Percentiles rank a stretch among this genome's conserved stretches.
Conservation (phyloP, 495 filamentous ascomycete genomes). For the Penicillium angulare region DNA sequence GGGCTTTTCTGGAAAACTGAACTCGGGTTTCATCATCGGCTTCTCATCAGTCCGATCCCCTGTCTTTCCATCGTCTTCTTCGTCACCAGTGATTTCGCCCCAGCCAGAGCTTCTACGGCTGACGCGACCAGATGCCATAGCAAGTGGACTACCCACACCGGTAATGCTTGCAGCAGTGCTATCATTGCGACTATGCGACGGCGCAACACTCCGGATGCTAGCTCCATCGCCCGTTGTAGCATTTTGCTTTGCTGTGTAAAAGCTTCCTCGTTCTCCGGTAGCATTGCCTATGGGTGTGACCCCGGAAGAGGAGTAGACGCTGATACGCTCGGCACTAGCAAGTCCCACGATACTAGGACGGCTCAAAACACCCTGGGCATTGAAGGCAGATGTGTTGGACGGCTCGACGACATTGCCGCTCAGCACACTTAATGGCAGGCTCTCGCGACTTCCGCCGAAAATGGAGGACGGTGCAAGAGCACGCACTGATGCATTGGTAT, state of each 20-base stretch:
- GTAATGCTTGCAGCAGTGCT: slow-evolving; percentile 77
- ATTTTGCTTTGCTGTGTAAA: slow-evolving; percentile 69
- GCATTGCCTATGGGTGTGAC: slow-evolving; percentile 55
- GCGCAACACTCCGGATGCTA: slow-evolving; percentile 72
- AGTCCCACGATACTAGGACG: slow-evolving; percentile 60
- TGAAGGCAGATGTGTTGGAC: slow-evolving; percentile 51
- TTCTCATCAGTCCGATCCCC: slow-evolving; percentile 24
- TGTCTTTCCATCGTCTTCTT: slow-evolving; percentile 19
- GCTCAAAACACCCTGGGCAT: slow-evolving; percentile 40
- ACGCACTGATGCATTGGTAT: slow-evolving; percentile 94
- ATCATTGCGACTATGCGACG: slow-evolving; percentile 77
- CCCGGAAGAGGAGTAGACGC: slow-evolving; percentile 81
- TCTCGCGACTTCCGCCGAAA: slow-evolving; percentile 87
- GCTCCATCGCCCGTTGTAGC: slow-evolving; percentile 61
- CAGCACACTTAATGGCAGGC: slow-evolving; percentile 82
- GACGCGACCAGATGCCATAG: slow-evolving; percentile 43
- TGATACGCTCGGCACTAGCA: slow-evolving; percentile 72
- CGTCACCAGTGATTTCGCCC: slow-evolving; percentile 56
- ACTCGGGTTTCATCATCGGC: slow-evolving; percentile 1
- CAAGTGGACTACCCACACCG: slow-evolving; percentile 61
- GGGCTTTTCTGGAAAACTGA: slow-evolving; percentile 11
- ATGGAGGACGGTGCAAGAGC: slow-evolving; percentile 88
- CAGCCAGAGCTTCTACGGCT: slow-evolving; percentile 64
- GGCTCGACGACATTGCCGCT: slow-evolving; percentile 69
- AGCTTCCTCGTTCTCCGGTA: slow-evolving; percentile 73